These are phyloP conservation scores for Waitea zeae DNA, from an alignment of 1,284 basidiomycete species.

Conservation along the genomic window DNA sequence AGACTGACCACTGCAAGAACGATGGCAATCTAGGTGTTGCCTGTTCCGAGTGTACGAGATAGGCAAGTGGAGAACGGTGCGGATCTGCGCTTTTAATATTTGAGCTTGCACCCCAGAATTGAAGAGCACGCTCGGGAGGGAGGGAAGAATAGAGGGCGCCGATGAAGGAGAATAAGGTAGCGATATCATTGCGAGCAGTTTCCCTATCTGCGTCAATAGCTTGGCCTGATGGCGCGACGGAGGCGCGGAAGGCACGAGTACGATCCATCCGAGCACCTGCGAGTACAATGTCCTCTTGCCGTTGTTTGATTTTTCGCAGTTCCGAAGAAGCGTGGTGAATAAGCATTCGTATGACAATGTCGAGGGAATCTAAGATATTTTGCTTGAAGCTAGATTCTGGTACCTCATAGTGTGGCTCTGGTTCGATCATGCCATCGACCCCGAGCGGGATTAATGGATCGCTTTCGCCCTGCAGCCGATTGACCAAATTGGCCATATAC, in stretches of 20 bases:
- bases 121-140: slow-evolving; percentile 59
- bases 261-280: slow-evolving; percentile 44
- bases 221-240: slow-evolving; percentile 3
- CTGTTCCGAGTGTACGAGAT: slow-evolving; percentile 38
- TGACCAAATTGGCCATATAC: slow-evolving; percentile 44
- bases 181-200: slow-evolving; percentile 64
- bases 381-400: slow-evolving; percentile 49
- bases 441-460: neutral
- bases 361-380: slow-evolving; percentile 48
- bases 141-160: slow-evolving; percentile 65
- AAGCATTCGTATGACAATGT: slow-evolving; percentile 53
- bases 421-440: slow-evolving; percentile 14
- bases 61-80: slow-evolving; percentile 22
- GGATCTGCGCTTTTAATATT: slow-evolving; percentile 14
- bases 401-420: slow-evolving; percentile 37
- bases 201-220: neutral
- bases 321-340: slow-evolving; percentile 74
- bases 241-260: slow-evolving; percentile 25
- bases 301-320: slow-evolving; percentile 80
- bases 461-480: too few species aligned
- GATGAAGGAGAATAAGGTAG: slow-evolving; percentile 69
- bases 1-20: slow-evolving; percentile 79
- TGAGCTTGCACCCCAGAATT: slow-evolving; percentile 68
- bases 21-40: slow-evolving; percentile 51
- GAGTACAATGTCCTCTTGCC: slow-evolving; percentile 73